A percentile compares a stretch with the other conserved stretches of the same genome.
These are phyloP conservation scores for Paralagenidium karlingii DNA, from an alignment of 352 stramenopile species.

Conservation along the genomic window DNA sequence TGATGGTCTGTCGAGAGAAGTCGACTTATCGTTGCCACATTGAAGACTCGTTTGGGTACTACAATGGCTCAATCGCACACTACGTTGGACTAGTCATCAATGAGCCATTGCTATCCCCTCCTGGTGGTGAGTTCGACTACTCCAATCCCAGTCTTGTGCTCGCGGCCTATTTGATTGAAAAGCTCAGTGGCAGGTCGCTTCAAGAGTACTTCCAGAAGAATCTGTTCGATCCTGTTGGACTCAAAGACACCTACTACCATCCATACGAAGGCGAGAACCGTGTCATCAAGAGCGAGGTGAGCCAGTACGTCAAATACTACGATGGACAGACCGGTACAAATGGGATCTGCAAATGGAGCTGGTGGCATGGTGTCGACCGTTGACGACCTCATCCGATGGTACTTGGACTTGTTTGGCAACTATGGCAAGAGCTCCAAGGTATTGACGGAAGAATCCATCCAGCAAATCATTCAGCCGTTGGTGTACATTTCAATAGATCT, in stretches of 20 bases:
- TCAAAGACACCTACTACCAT: conserved; percentile 42
- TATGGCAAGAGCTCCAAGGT: conserved; percentile 26
- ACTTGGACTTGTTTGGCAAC: conserved; percentile 39
- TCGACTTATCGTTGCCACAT: conserved; percentile 1
- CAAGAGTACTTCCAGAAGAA: conserved; percentile 24
- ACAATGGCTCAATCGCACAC: conserved; percentile 12
- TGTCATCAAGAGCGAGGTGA: conserved; percentile 19
- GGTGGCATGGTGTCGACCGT: conserved; percentile 28
- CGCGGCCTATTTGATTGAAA: conserved; percentile 56
- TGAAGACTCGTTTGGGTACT: conserved; percentile 9
- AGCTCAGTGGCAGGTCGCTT: conserved; percentile 24
- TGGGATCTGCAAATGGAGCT: conserved; percentile 13
- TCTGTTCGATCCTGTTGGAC: conserved; percentile 15
- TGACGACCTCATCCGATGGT: conserved; percentile 48
- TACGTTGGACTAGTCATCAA: conserved; percentile 38
- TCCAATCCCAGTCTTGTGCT: conserved; percentile 39
- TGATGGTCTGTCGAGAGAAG: conserved; percentile 13
- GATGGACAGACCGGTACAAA: no score
- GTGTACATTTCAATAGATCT: conserved; percentile 17
- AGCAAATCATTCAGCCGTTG: conserved; percentile 24
- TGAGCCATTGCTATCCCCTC: conserved; percentile 27
- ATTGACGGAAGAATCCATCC: conserved; percentile 22
- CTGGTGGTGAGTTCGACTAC: conserved; percentile 33
- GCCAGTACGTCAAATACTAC: conserved; percentile 46
- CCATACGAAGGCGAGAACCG: conserved; percentile 14